Base-by-base conservation (phyloP, 2,329 filamentous ascomycete genomes). In the Fusarium torreyae region DNA sequence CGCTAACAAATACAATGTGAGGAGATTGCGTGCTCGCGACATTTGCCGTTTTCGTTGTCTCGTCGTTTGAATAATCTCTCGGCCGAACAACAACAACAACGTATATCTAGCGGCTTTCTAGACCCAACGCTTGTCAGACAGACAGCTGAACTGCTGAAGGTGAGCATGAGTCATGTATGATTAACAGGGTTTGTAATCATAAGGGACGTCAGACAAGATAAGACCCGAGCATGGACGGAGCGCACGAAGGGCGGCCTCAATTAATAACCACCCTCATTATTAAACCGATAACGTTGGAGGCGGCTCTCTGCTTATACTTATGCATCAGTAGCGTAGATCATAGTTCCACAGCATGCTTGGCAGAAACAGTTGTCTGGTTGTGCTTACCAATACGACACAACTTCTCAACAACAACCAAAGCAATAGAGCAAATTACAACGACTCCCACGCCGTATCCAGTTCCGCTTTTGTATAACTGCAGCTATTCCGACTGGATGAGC, bases 331-430 rank as follows among this genome's bases (percentile, higher is more conserved):
- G 38, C 48, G 49, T 55, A 13, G n/a, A 24, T 20, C 24, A 13
- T 8, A 20, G 40, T 42, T 36, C 57, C 36, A 59, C 45, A 48
- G n/a, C 31, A n/a, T 28, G 14, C 58, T 64, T 42, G 45, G 51
- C 36, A 51, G 9, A 18, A 7, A 10, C 20, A 20, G 20, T 7
- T 20, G 10, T 43, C 18, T 39, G 20, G 24, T n/a, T 17, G 11
- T 40, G 62, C 55, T 65, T 65, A 65, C 44, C 53, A 65, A 65
- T 65, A 65, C 31, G 20, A 48, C 43, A 53, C 39, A 40, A 13
- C 20, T 33, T 53, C 60, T 59, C 45, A 65, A 40, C 42, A 53
- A 51, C 31, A 46, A 40, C 22, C 45, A 43, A 22, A 33, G 39
- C 31, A 20, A 6, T 9, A 44, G 43, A 36, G 40, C 22, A 65